Evolutionary conservation across 2,329 filamentous ascomycete genomes (phyloP).

Genomic region (Colletotrichum coccodes): DNA sequence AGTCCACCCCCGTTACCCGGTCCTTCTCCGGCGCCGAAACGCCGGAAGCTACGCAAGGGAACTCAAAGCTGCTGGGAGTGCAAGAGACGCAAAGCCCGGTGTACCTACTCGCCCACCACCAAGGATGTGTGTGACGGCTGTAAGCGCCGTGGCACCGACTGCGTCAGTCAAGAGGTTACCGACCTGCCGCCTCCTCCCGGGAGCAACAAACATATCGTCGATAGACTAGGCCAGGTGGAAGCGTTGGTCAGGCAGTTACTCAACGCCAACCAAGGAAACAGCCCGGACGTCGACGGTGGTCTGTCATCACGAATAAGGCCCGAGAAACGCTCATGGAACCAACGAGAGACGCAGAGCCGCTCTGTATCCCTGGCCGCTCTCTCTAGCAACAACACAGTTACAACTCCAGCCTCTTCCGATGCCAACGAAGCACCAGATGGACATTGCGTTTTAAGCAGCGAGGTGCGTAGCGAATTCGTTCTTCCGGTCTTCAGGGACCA

Average conservation of each 20-base stretch:
- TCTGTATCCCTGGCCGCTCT: not conserved
- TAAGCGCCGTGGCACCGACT: slow-evolving; percentile 51
- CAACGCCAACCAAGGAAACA: not conserved
- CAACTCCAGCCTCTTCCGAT: not conserved
- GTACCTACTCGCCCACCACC: slow-evolving; percentile 1
- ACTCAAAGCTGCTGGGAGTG: slow-evolving; percentile 33
- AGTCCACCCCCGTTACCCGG: not conserved
- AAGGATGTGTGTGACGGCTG: slow-evolving; percentile 43
- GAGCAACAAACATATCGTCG: slow-evolving; percentile 39
- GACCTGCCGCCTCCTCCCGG: slow-evolving; percentile 46
- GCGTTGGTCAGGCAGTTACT: slow-evolving; percentile 43
- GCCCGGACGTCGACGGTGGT: not conserved
- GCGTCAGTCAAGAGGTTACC: slow-evolving; percentile 52
- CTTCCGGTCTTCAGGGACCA: no score
- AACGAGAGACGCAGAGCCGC: not conserved
- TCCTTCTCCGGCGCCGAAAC: not conserved
- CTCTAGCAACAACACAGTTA: not conserved
- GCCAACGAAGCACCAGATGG: not conserved
- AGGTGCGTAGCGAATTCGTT: not conserved
- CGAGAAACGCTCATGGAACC: not conserved
- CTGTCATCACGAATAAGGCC: not conserved
- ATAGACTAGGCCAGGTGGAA: slow-evolving; percentile 49
- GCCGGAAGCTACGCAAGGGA: slow-evolving; percentile 28
- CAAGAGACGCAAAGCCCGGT: slow-evolving; percentile 26
- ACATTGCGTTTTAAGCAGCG: not conserved